Percentiles rank a stretch among this genome's conserved stretches.
phyloP scores from a whole-genome alignment of 306 rosid species.

The Acacia acuminata region DNA sequence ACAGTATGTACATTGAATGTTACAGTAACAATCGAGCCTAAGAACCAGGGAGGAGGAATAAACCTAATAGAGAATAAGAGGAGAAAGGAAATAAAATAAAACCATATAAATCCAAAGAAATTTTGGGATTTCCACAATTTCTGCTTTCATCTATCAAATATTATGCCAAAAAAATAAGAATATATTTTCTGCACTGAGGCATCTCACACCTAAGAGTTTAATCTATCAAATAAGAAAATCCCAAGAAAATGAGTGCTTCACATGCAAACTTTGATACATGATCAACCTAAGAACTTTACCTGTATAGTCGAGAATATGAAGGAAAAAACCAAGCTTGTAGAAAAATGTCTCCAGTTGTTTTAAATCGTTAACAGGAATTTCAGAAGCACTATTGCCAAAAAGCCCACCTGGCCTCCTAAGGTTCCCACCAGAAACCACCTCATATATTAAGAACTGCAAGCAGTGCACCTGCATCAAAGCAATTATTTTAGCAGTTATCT shows the following conservation, averaged over 20 bases:
- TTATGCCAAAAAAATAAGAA: neutral
- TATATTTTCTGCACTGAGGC: neutral
- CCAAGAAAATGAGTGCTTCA: constrained; percentile 20
- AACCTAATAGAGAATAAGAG: no score
- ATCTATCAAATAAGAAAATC: constrained; percentile 5
- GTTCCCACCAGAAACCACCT: constrained; percentile 98
- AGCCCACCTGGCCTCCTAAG: constrained; percentile 99
- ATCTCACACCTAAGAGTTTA: constrained; percentile 9
- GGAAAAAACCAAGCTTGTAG: constrained; percentile 95
- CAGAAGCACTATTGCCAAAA: constrained; percentile 93
- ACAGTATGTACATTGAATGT: neutral
- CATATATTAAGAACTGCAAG: constrained; percentile 95
- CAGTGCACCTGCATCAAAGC: constrained; percentile 81
- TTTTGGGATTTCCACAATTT: neutral
- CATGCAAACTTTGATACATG: constrained; percentile 23
- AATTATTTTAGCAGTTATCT: constrained; percentile 30
- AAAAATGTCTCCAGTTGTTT: constrained; percentile 90
- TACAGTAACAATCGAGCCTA: neutral
- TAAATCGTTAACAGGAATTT: constrained; percentile 88
- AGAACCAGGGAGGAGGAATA: neutral
- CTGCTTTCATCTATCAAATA: neutral
- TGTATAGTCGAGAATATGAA: constrained; percentile 87
- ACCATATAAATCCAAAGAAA: no score
- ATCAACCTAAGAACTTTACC: constrained; percentile 52
- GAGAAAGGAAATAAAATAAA: no score